Evolutionary conservation across 345 rosid species (phyloP).

Genomic region (Populus ilicifolia): DNA sequence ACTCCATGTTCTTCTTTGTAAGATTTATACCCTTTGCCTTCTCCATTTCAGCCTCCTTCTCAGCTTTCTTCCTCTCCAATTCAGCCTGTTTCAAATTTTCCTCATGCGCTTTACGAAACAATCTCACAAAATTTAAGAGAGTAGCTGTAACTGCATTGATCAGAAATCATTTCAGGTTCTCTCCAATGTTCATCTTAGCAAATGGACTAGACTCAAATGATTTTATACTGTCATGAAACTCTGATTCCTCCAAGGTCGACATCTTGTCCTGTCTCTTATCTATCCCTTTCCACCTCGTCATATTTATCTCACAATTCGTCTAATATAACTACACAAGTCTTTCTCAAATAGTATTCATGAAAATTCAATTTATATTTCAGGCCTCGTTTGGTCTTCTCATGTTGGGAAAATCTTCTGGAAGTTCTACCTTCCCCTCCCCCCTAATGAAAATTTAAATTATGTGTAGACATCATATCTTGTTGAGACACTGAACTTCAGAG

Average conservation of each 20-base stretch:
- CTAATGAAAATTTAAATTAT: too few relatives aligned
- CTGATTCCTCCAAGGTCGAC: background rate
- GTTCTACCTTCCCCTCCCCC: background rate
- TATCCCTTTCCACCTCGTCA: background rate
- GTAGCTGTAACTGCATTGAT: constrained; percentile 74
- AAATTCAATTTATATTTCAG: background rate
- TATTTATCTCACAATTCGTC: background rate
- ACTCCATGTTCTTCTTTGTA: constrained; percentile 49
- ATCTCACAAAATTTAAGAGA: constrained; percentile 71
- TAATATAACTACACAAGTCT: background rate
- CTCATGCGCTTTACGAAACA: constrained; percentile 92
- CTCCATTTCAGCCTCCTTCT: constrained; percentile 91
- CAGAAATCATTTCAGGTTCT: constrained; percentile 8
- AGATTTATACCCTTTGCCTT: constrained; percentile 69
- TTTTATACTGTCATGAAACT: background rate
- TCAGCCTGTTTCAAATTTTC: constrained; percentile 88
- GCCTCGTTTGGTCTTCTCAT: background rate
- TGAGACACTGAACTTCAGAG: background rate
- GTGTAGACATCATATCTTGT: background rate
- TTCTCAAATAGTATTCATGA: background rate
- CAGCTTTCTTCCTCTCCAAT: constrained; percentile 85
- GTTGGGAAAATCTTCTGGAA: background rate
- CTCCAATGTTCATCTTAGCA: background rate
- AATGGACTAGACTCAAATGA: background rate
- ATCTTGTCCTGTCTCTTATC: background rate